Base-by-base conservation (phyloP, 2,329 filamentous ascomycete species). In the Xylariaceae sp. region DNA sequence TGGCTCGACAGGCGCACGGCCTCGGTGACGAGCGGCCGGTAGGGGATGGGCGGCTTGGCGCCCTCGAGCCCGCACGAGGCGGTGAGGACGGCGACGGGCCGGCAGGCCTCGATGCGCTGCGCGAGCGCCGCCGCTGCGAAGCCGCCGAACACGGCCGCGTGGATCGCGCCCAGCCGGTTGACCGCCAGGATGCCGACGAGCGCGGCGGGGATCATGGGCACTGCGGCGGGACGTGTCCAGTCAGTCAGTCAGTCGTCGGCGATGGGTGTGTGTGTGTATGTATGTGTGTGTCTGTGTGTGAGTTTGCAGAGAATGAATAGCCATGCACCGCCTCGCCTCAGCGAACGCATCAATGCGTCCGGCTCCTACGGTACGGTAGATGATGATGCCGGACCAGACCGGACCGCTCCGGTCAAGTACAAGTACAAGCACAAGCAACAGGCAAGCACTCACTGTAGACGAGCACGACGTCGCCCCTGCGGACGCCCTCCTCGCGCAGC, bases 131-230 rank as follows among this genome's bases (percentile, higher is more conserved):
- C 67, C 0, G 88, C 70, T 0, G 86, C 87, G 55, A 96, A 96
- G 0, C 90, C 89, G 26, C 90, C 90, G 58, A 95, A 95, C 3
- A 96, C 90, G 4, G 94, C 86, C 3, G 85, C 80, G 55, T 96
- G 90, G 33, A 95, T 77, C 12, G 88, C 90, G 9, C 89, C 90
- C 1, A 95, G 68, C 8, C 88, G 77, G 40, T 78, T 78, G 38
- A 83, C 75, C 16, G 90, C 88, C 4, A 95, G 75, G 44, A 92
- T 87, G 8, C 83, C 89, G 41, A 93, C 77, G n/a, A 94, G 57
- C 2, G 88, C 84, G 0, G 86, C 80, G 1, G 90, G 89, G 27
- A 95, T 86, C 89, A 95, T 95, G 35, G 89, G 89, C 89, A 95
- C 82, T 86, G 27, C 7, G 15, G 8, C 8, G 25, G 10, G 8